Evolutionary conservation across 352 stramenopile species (phyloP).

Genomic region (Phytophthora aleatoria): DNA sequence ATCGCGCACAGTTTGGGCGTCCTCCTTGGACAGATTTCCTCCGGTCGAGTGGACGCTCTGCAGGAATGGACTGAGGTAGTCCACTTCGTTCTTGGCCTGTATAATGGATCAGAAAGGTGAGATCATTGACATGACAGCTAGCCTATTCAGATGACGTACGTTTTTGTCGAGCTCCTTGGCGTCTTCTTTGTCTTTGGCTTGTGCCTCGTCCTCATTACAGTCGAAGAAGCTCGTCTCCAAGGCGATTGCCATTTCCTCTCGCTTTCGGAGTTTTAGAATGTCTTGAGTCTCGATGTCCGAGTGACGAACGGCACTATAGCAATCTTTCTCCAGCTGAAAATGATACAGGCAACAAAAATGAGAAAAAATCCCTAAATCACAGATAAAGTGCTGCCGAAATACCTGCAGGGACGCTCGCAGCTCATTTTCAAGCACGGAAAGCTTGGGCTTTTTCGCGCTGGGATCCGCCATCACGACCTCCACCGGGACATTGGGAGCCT

Average conservation of each 20-base stretch:
- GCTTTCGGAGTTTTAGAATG: conserved; percentile 88
- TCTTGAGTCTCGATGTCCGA: conserved; percentile 91
- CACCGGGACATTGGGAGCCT: conserved; percentile 66
- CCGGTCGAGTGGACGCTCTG: conserved; percentile 68
- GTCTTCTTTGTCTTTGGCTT: conserved; percentile 67
- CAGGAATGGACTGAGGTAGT: conserved; percentile 95
- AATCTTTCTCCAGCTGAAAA: conserved; percentile 88
- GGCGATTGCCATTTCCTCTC: conserved; percentile 85
- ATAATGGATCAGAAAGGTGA: background rate
- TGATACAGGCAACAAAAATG: background rate
- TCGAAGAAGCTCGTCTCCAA: conserved; percentile 91
- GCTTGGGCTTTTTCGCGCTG: conserved; percentile 64
- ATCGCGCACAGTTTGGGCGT: conserved; percentile 87
- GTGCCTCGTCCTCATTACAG: conserved; percentile 61
- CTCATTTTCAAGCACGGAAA: conserved; percentile 79
- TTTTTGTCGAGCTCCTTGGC: conserved; percentile 69
- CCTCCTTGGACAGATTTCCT: conserved; percentile 73
- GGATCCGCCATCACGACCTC: conserved; percentile 80
- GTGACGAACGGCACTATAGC: conserved; percentile 86
- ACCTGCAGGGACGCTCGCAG: conserved; percentile 66
- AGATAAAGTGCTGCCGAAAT: background rate
- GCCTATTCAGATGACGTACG: conserved; percentile 34
- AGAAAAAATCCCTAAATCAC: background rate
- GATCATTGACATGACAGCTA: background rate
- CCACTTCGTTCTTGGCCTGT: conserved; percentile 78